phyloP scores from a whole-genome alignment of 2,329 filamentous ascomycete species.

The Biscogniauxia mediterranea region DNA sequence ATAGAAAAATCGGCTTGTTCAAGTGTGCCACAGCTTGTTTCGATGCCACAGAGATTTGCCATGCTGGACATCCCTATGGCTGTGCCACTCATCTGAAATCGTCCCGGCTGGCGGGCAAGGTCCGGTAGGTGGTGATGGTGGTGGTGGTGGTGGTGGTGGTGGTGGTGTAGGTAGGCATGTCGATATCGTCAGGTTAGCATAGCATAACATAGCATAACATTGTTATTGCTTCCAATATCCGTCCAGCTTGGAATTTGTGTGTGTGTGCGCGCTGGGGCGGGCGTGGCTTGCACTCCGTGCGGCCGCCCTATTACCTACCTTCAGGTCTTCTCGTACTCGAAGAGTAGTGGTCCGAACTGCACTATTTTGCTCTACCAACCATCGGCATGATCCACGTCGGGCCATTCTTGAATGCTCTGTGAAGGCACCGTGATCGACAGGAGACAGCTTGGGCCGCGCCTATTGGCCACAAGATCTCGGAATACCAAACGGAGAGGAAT shows the following conservation, averaged over 20 bases:
- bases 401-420: not conserved
- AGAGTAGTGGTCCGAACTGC: not conserved
- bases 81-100: conserved; percentile 8
- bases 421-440: conserved; percentile 3
- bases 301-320: not conserved
- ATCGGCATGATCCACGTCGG: not conserved
- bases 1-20: conserved; percentile 15
- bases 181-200: not conserved
- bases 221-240: not conserved
- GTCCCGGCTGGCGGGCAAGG: conserved; percentile 1
- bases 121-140: not conserved
- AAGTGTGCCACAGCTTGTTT: conserved; percentile 10
- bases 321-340: not conserved
- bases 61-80: conserved; percentile 6
- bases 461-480: conserved; percentile 1
- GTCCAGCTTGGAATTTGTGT: not conserved
- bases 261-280: not conserved
- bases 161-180: not conserved
- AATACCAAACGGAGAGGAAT: not conserved
- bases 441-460: not conserved
- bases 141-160: not conserved
- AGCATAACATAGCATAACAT: conserved; percentile 1
- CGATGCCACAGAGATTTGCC: conserved; percentile 3
- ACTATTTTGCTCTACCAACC: not conserved
- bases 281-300: not conserved